These are phyloP conservation scores for Chloromonas sp. DNA, from an alignment of 163 green algal genomes.

Conservation along the genomic window DNA sequence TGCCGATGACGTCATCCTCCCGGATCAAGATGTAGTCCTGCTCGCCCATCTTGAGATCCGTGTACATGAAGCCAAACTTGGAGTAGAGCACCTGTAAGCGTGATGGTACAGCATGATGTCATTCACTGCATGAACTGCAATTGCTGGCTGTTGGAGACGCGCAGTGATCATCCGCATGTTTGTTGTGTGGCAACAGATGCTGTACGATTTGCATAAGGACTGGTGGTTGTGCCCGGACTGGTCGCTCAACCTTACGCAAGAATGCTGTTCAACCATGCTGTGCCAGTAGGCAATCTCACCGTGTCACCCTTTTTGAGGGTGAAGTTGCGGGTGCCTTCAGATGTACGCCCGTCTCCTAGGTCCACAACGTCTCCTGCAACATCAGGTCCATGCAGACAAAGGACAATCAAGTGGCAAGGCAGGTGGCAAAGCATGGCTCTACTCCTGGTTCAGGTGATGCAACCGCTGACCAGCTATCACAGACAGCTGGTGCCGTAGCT, in stretches of 20 bases:
- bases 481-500: too few relatives aligned
- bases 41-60: conserved; percentile 65
- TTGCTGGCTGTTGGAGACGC: not conserved
- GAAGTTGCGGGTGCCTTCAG: conserved; percentile 52
- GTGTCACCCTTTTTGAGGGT: conserved; percentile 72
- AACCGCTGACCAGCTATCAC: too few relatives aligned
- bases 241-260: too few relatives aligned
- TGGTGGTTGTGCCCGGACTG: too few relatives aligned
- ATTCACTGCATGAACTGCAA: not conserved
- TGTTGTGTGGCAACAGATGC: too few relatives aligned
- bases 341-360: conserved; percentile 72
- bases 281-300: conserved; percentile 16
- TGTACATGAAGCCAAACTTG: conserved; percentile 92
- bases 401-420: too few relatives aligned
- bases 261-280: too few relatives aligned
- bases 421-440: too few relatives aligned
- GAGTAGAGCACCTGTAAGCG: conserved; percentile 74
- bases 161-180: too few relatives aligned
- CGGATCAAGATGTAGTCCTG: conserved; percentile 78
- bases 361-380: conserved; percentile 72
- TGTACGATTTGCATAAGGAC: not conserved
- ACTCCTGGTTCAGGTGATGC: too few relatives aligned
- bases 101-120: not conserved
- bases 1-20: conserved; percentile 87
- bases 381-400: not conserved